A percentile compares a stretch with the other conserved stretches of the same genome.
Conservation (phyloP, 345 rosid genomes). For the Hevea brasiliensis region DNA sequence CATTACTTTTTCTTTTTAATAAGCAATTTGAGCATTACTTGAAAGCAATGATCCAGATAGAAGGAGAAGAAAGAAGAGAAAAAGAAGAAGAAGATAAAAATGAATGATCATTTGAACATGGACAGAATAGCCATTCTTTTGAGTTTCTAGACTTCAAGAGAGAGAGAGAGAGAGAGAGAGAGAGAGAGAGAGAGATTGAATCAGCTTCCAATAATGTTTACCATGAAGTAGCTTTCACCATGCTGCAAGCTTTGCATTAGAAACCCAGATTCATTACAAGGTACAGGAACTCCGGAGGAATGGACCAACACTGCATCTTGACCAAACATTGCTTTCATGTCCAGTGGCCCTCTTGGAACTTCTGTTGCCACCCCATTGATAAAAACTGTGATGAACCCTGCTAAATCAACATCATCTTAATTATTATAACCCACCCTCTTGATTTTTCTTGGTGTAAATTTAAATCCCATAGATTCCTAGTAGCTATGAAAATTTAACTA, state of each 20-base stretch:
- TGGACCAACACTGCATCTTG: constrained; percentile 68
- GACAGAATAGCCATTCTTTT: no score
- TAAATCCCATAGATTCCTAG: no score
- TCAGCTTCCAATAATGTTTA: constrained; percentile 28
- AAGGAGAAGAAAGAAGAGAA: no score
- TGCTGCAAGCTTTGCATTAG: constrained; percentile 74
- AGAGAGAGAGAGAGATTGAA: neutral
- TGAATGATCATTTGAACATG: neutral
- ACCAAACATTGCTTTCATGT: constrained; percentile 75
- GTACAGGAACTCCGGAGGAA: constrained; percentile 75
- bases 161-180: no score
- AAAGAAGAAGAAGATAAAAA: no score
- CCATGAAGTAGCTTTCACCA: constrained; percentile 97
- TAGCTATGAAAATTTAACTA: neutral
- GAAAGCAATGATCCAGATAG: neutral
- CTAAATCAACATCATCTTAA: neutral
- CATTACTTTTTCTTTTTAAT: no score
- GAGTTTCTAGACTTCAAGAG: no score
- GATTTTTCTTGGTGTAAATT: no score
- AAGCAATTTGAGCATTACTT: constrained; percentile 13
- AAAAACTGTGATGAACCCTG: constrained; percentile 73
- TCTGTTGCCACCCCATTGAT: constrained; percentile 86
- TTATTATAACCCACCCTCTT: no score
- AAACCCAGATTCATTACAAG: constrained; percentile 72
- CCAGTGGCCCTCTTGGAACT: constrained; percentile 71